phyloP scores from a whole-genome alignment of 176 grass and related monocot species.

The Aegilops bicornis region DNA sequence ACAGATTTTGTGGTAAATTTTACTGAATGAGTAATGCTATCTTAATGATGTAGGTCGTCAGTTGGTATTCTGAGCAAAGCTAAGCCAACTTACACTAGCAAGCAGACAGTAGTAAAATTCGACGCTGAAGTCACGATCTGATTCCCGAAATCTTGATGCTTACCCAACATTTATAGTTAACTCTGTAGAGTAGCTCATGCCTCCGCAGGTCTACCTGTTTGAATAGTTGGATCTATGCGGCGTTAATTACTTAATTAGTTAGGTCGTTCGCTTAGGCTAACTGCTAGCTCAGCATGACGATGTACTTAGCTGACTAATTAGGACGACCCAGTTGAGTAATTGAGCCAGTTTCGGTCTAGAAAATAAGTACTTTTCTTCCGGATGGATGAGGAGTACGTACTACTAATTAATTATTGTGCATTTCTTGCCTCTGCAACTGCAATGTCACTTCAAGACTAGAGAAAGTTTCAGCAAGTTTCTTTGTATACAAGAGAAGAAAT shows the following conservation, averaged over 20 bases:
- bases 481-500: background rate
- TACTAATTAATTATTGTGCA: background rate
- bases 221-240: slow-evolving; percentile 23
- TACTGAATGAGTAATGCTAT: background rate
- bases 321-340: background rate
- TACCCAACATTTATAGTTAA: slow-evolving; percentile 30
- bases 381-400: background rate
- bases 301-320: background rate
- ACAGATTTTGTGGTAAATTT: background rate
- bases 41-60: background rate
- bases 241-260: background rate
- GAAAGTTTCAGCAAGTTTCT: background rate
- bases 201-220: slow-evolving; percentile 22
- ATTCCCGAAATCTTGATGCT: slow-evolving; percentile 26
- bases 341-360: background rate
- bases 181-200: slow-evolving; percentile 14
- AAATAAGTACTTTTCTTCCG: background rate
- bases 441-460: background rate
- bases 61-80: background rate
- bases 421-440: background rate
- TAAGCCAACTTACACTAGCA: background rate
- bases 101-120: background rate
- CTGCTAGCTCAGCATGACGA: slow-evolving; percentile 1
- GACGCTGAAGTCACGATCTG: slow-evolving; percentile 18
- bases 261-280: slow-evolving; percentile 1